Evolutionary conservation across 2,329 filamentous ascomycete genomes (phyloP), one percentile per base, ranked within the genome.

Genomic region (Clarireedia hainanense): DNA sequence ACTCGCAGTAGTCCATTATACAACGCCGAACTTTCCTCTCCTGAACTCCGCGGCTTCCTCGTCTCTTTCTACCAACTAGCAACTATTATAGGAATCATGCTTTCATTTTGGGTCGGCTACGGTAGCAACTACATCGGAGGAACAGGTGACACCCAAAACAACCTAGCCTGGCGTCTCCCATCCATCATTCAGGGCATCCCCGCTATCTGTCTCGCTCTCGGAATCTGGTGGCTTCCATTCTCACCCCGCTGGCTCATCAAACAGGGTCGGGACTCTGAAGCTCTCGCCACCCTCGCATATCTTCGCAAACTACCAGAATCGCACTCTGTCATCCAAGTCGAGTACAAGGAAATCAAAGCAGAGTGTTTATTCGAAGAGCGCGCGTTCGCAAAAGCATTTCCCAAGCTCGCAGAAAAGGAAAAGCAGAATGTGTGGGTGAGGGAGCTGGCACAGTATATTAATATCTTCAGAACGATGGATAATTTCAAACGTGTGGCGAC

Each of bases 31-130:
- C 67, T 76, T 3, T 74, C 78, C 2, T 75, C 82, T 6, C 83
- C 83, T 1, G 82, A 87, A 64, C 75, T 85, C 26, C 74, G 84
- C 57, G 84, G 84, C 40, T 76, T 81, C 10, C 73, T 86, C 2
- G 81, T 86, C 12, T 80, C 78, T 3, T 73, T 86, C 20, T 82
- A 86, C 55, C 82, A 84, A 58, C 74, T 86, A n/a, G 78, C 79
- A 2, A 83, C 80, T 56, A 80, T 77, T 2, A 71, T 80, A 26
- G 78, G 77, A 20, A 77, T 81, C 51, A 74, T 76, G 71, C 67
- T 77, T 15, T 72, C 71, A 1, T 76, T 75, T 64, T 76, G 74
- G 73, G 66, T 74, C 27, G 73, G 71, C 24, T 76, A 75, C 50
- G 74, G 70, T 37, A 73, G 70, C 59, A 75, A 75, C 60, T 74